Conservation (phyloP, 2,329 filamentous ascomycete genomes). For the Botrytis elliptica region DNA sequence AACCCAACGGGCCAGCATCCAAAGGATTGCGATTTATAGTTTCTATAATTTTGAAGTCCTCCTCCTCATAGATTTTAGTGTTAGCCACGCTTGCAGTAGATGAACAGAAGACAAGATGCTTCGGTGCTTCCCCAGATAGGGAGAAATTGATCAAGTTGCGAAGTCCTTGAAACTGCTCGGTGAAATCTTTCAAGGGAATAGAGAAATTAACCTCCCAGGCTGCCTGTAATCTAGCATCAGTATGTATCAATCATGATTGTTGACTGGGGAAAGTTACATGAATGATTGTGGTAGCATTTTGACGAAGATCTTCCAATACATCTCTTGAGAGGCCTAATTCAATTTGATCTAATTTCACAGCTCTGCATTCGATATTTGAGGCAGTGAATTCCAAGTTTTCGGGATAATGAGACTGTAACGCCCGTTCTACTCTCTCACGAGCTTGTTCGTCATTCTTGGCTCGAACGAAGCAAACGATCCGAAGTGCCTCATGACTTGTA, state of each 20-base stretch:
- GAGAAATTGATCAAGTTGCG: slow-evolving; percentile 50
- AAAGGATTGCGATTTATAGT: not conserved
- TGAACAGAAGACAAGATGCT: slow-evolving; percentile 51
- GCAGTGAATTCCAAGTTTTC: not conserved
- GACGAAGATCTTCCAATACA: slow-evolving; percentile 36
- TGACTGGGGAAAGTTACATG: slow-evolving; percentile 44
- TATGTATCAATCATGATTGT: not conserved
- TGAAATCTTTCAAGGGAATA: slow-evolving; percentile 54
- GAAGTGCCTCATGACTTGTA: slow-evolving; percentile 47
- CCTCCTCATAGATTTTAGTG: slow-evolving; percentile 33
- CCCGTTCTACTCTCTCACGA: slow-evolving; percentile 46
- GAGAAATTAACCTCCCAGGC: slow-evolving; percentile 67
- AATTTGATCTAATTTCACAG: slow-evolving; percentile 47
- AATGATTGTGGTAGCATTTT: slow-evolving; percentile 47
- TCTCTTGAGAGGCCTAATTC: slow-evolving; percentile 48
- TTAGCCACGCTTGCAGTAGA: slow-evolving; percentile 46
- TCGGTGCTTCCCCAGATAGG: slow-evolving; percentile 30
- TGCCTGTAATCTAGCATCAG: slow-evolving; percentile 24
- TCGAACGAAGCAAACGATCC: slow-evolving; percentile 49
- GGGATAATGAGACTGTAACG: slow-evolving; percentile 40
- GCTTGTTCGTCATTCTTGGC: slow-evolving; percentile 45
- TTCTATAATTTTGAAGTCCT: not conserved
- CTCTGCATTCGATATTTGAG: slow-evolving; percentile 36
- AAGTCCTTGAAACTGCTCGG: slow-evolving; percentile 51
- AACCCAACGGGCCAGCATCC: slow-evolving; percentile 50